Conservation (phyloP, 768 basidiomycete species). For the Suillus clintonianus region DNA sequence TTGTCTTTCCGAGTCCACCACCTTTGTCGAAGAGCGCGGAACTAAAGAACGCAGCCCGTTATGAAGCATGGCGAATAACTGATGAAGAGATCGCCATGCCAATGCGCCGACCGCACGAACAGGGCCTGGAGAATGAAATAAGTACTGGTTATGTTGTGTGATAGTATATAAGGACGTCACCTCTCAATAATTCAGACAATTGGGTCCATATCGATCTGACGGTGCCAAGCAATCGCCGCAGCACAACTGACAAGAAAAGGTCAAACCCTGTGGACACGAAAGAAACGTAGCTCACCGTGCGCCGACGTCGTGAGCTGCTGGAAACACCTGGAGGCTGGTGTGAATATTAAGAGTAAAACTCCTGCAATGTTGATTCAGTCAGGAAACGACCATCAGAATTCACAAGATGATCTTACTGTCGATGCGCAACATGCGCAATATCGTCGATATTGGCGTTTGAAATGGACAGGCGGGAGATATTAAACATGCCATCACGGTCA, state of each 20-base stretch:
- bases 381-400: background rate
- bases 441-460: slow-evolving; percentile 3
- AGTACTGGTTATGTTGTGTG: background rate
- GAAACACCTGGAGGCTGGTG: background rate
- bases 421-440: background rate
- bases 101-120: background rate
- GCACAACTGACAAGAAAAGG: background rate
- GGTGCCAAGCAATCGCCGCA: background rate
- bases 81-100: background rate
- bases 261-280: background rate
- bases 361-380: background rate
- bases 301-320: background rate
- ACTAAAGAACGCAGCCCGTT: background rate
- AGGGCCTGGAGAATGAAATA: background rate
- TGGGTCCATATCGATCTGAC: background rate
- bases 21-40: background rate
- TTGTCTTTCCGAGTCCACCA: background rate
- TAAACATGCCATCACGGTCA: too few relatives aligned
- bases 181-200: background rate
- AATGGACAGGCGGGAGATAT: too few relatives aligned
- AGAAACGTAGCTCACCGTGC: background rate
- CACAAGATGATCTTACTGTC: background rate
- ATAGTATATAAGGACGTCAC: background rate
- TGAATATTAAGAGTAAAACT: too few relatives aligned
- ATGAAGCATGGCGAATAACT: background rate